Conservation (phyloP, 345 rosid genomes). For the Lepidium didymum region DNA sequence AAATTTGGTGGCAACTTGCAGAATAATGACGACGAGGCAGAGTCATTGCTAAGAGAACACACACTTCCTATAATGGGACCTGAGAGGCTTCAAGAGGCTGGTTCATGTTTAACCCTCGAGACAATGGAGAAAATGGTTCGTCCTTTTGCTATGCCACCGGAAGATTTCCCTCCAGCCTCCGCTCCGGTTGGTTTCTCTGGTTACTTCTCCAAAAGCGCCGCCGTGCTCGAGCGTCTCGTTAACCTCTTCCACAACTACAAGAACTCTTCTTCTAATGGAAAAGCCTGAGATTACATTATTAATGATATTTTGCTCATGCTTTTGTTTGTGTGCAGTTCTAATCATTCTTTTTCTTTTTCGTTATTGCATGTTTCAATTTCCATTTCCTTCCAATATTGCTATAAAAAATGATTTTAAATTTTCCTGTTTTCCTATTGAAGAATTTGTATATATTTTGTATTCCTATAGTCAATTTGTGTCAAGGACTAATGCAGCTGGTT, state of each 20-base stretch:
- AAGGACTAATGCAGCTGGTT: neutral
- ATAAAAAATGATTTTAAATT: neutral
- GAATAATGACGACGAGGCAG: constrained; percentile 68
- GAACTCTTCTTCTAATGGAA: constrained; percentile 37
- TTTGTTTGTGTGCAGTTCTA: constrained; percentile 8
- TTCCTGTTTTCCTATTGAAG: neutral
- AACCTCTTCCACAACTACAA: constrained; percentile 74
- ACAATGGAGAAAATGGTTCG: constrained; percentile 91
- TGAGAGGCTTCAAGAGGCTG: constrained; percentile 92
- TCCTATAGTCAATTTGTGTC: neutral
- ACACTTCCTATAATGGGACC: constrained; percentile 98
- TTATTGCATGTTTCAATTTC: neutral
- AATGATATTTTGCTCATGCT: neutral
- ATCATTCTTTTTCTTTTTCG: neutral
- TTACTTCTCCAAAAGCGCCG: constrained; percentile 89
- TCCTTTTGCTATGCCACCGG: constrained; percentile 96
- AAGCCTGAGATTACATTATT: neutral
- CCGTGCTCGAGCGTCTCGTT: constrained; percentile 77
- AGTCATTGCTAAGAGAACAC: constrained; percentile 85
- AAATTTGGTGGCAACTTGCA: neutral
- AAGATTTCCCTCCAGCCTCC: constrained; percentile 94
- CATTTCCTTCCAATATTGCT: neutral
- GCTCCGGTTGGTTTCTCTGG: constrained; percentile 95
- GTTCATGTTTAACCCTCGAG: constrained; percentile 79
- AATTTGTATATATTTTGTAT: neutral